Evolutionary conservation across 257 asterid species (phyloP).

Genomic region (Solanum corneliomulleri): DNA sequence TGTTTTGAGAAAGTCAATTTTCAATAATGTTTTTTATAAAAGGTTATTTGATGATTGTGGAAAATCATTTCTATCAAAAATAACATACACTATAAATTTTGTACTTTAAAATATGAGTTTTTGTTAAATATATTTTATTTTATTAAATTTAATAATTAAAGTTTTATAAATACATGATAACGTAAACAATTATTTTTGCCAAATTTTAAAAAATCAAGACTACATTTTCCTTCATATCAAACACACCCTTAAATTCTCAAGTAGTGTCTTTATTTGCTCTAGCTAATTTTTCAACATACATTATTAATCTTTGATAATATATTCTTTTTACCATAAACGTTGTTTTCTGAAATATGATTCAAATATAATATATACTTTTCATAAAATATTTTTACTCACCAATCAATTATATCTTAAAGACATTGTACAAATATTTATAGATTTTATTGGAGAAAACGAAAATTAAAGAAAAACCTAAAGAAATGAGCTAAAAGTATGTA

Average conservation of each 20-base stretch:
- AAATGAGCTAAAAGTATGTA: background rate
- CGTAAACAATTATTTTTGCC: too few relatives aligned
- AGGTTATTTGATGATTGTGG: background rate
- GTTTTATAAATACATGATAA: too few relatives aligned
- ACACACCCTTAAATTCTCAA: too few relatives aligned
- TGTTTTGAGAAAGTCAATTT: background rate
- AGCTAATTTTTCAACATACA: background rate
- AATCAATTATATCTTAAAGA: background rate
- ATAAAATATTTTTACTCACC: background rate
- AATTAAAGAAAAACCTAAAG: background rate
- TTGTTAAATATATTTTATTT: too few relatives aligned
- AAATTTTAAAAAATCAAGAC: too few relatives aligned
- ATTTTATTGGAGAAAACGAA: background rate
- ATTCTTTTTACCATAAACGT: background rate
- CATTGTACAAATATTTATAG: background rate
- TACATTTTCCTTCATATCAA: too few relatives aligned
- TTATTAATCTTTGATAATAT: background rate
- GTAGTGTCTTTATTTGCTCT: background rate
- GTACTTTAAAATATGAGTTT: too few relatives aligned
- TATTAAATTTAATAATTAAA: too few relatives aligned
- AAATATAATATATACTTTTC: background rate
- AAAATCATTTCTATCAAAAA: background rate
- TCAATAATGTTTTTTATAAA: background rate
- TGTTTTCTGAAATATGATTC: background rate
- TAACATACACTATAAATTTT: too few relatives aligned